A percentile compares a stretch with the other conserved stretches of the same genome.
These are phyloP conservation scores for Picea glauca DNA, from an alignment of 75 land plant genomes.

Conservation along the genomic window DNA sequence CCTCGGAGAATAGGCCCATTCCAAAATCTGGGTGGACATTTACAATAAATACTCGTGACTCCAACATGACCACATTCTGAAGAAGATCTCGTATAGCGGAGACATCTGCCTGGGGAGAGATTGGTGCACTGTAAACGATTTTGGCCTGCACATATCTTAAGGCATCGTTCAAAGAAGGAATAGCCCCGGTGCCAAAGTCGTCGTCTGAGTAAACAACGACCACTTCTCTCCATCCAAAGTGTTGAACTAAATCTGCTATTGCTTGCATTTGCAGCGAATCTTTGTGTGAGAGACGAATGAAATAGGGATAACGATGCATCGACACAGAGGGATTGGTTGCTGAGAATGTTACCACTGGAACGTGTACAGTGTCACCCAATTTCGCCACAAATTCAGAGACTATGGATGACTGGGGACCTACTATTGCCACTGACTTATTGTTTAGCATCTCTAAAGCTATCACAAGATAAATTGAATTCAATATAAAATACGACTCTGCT, in stretches of 20 bases:
- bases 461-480: not conserved
- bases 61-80: constrained; percentile 10
- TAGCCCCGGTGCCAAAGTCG: constrained; percentile 33
- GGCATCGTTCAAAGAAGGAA: constrained; percentile 43
- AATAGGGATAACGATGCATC: constrained; percentile 24
- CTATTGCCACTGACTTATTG: constrained; percentile 32
- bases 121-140: constrained; percentile 11
- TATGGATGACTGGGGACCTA: constrained; percentile 43
- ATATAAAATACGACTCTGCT: not conserved
- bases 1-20: constrained; percentile 9
- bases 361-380: constrained; percentile 27
- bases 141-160: constrained; percentile 17
- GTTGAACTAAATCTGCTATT: constrained; percentile 21
- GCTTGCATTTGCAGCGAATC: constrained; percentile 32
- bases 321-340: constrained; percentile 37
- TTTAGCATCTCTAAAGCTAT: constrained; percentile 39
- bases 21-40: constrained; percentile 21
- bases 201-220: constrained; percentile 34
- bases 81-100: constrained; percentile 4
- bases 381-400: constrained; percentile 37
- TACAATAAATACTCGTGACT: constrained; percentile 35
- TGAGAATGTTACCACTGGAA: constrained; percentile 45
- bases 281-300: constrained; percentile 24
- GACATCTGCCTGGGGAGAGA: not conserved
- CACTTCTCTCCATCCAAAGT: constrained; percentile 48